Base-by-base conservation (phyloP, 2,329 filamentous ascomycete genomes). In the Monosporascus sp. region DNA sequence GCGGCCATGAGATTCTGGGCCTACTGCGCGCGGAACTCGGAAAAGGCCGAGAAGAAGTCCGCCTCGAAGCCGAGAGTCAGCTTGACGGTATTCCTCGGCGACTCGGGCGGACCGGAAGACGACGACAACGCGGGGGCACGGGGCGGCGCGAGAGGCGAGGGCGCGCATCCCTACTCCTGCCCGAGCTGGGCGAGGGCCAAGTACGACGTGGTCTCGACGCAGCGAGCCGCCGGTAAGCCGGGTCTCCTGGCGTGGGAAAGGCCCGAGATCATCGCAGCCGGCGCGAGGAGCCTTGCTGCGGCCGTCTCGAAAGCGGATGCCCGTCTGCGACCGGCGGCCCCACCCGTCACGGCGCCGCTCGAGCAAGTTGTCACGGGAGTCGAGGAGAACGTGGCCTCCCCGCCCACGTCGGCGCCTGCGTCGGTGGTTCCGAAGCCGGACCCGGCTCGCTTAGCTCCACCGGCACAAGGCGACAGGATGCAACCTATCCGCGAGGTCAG, bases 1-100 rank as follows among this genome's bases (percentile, higher is more conserved):
- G 77, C 77, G 2, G 78, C 77, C 3, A 67, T 86, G 59, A 72
- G 83, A 26, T 86, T 78, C 52, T 82, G 77, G 79, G 73, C 78
- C 7, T 66, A 74, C 37, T 77, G 74, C 40, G 66, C 68, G 17
- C 65, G 67, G n/a, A 66, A 73, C 38, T 57, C 61, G 7, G 69
- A 72, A 44, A 62, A 62, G 1, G 51, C 52, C 4, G 59, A 63
- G 28, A 56, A 64, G 54, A 64, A 59, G 35, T 57, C 55, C 31
- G 31, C 37, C 2, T 46, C 53, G 2, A 77, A 69, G 57, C 72
- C 75, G 1, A 74, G 60, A 49, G 68, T 78, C 7, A 72, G 69
- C 2, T 67, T 81, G 22, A 81, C 78, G 0, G 73, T 80, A 2
- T 80, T 80, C 54, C 61, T 73, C 0, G 74, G 72, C 3, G 65